Conservation (phyloP, 2,329 filamentous ascomycete genomes). For the Xylariaceae sp. region DNA sequence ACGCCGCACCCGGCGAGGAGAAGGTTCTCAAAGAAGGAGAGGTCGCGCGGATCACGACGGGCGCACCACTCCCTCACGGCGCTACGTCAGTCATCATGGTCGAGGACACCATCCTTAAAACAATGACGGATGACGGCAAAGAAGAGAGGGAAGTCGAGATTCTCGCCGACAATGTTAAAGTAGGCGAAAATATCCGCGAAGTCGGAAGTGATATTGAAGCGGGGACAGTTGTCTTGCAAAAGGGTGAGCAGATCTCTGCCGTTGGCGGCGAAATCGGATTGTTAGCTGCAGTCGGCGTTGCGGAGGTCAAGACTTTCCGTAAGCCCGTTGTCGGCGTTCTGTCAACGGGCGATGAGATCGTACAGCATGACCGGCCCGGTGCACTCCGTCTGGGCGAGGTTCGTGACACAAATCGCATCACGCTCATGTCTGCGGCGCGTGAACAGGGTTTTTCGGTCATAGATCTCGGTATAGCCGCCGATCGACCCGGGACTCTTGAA, state of each 20-base stretch:
- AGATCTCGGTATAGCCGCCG: constrained; percentile 81
- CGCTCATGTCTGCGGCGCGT: constrained; percentile 71
- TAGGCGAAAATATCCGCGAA: constrained; percentile 85
- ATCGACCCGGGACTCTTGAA: constrained; percentile 71
- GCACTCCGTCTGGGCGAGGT: constrained; percentile 76
- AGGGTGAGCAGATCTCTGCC: constrained; percentile 78
- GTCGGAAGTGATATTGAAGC: constrained; percentile 80
- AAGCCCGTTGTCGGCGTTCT: constrained; percentile 79
- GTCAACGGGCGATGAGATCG: constrained; percentile 92
- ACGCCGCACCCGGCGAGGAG: constrained; percentile 71
- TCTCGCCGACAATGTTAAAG: constrained; percentile 67
- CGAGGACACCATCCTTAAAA: constrained; percentile 79
- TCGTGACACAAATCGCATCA: constrained; percentile 87
- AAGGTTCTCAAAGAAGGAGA: constrained; percentile 65
- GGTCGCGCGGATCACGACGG: constrained; percentile 89
- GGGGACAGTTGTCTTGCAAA: constrained; percentile 65
- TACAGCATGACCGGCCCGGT: constrained; percentile 63
- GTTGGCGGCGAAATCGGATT: constrained; percentile 89
- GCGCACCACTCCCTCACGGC: constrained; percentile 81
- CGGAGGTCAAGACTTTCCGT: constrained; percentile 66
- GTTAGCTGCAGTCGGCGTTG: constrained; percentile 77
- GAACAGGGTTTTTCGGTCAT: constrained; percentile 74
- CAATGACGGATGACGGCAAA: constrained; percentile 69
- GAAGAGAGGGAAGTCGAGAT: constrained; percentile 91
- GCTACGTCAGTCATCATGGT: constrained; percentile 95